Evolutionary conservation across 306 rosid genomes (phyloP).

Genomic region (Vigna radiata): DNA sequence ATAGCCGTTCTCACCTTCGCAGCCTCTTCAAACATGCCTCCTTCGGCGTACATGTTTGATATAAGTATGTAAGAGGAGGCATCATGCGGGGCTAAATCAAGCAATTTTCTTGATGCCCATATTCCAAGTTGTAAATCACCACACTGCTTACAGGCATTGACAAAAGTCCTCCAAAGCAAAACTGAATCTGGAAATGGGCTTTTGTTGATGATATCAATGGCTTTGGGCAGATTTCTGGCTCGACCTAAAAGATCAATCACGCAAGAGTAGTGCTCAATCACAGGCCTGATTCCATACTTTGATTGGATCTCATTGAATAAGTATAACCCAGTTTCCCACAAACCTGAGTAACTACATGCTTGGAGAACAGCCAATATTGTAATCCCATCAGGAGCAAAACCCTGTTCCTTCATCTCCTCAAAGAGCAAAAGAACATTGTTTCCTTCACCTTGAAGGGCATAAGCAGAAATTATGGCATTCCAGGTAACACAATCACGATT

Average conservation of each 20-base stretch:
- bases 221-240: conserved; percentile 46
- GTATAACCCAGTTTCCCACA: conserved; percentile 56
- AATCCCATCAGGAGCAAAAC: conserved; percentile 57
- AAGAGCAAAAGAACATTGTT: conserved; percentile 51
- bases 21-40: conserved; percentile 60
- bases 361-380: conserved; percentile 60
- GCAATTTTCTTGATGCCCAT: conserved; percentile 54
- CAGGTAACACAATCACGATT: conserved; percentile 50
- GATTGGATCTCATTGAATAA: conserved; percentile 58
- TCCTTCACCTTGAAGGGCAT: conserved; percentile 59
- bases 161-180: conserved; percentile 65
- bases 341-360: conserved; percentile 60
- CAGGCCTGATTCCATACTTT: conserved; percentile 50
- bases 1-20: conserved; percentile 60
- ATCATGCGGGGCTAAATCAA: conserved; percentile 58
- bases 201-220: conserved; percentile 45
- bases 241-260: conserved; percentile 57
- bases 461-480: conserved; percentile 62
- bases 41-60: conserved; percentile 58
- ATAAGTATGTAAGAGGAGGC: conserved; percentile 61
- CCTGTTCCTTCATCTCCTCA: conserved; percentile 53
- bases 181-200: conserved; percentile 54
- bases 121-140: conserved; percentile 55
- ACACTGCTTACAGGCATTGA: conserved; percentile 52
- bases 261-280: conserved; percentile 59